A percentile compares a stretch with the other conserved stretches of the same genome.
Conservation (phyloP, 2,329 filamentous ascomycete species). For the Lecanicillium sp. region DNA sequence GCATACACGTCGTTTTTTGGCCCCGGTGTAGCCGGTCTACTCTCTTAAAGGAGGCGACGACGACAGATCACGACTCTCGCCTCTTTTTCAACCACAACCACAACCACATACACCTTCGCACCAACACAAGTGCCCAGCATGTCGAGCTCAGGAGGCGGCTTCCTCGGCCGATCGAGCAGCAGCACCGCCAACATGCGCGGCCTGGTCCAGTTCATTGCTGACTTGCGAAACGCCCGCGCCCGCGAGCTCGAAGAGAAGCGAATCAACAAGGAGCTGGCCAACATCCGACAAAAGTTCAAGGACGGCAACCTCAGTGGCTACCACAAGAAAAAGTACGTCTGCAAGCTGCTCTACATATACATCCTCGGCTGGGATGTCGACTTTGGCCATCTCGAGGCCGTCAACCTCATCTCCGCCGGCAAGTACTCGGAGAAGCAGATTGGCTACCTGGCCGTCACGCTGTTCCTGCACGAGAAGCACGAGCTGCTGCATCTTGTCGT, state of each 20-base stretch:
- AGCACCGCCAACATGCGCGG: conserved; percentile 69
- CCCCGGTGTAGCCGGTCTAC: neutral
- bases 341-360: conserved; percentile 99
- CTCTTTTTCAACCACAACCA: neutral
- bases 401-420: conserved; percentile 91
- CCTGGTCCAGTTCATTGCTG: conserved; percentile 96
- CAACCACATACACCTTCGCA: neutral
- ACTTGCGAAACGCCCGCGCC: conserved; percentile 88
- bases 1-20: neutral
- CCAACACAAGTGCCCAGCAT: conserved; percentile 30
- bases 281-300: conserved; percentile 98
- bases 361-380: conserved; percentile 99
- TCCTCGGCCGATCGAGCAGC: conserved; percentile 59
- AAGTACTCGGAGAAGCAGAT: conserved; percentile 99
- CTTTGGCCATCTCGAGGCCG: conserved; percentile 95
- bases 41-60: conserved; percentile 3
- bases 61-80: too few species aligned
- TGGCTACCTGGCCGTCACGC: conserved; percentile 92
- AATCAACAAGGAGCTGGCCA: conserved; percentile 98
- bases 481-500: conserved; percentile 93
- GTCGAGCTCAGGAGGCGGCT: conserved; percentile 53
- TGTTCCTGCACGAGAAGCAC: conserved; percentile 96
- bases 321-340: conserved; percentile 99
- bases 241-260: conserved; percentile 96
- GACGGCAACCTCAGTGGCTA: conserved; percentile 90